Percentiles rank a stretch among this genome's conserved stretches.
Evolutionary conservation across 306 rosid genomes (phyloP).

Genomic region (Corylus heterophylla): DNA sequence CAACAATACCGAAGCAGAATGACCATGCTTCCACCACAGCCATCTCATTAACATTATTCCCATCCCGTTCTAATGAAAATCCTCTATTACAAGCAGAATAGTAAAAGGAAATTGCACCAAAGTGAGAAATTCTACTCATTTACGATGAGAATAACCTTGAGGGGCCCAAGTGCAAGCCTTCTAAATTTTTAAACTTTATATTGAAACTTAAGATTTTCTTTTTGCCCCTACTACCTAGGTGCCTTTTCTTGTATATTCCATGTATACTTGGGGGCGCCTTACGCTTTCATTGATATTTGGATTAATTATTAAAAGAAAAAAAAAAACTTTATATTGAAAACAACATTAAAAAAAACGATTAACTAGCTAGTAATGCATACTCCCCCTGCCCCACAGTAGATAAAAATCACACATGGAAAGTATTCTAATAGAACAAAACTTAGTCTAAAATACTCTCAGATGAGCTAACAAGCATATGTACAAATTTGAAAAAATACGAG

Average conservation of each 20-base stretch:
- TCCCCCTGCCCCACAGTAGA: background rate
- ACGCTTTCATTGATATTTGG: no score
- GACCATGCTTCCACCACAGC: background rate
- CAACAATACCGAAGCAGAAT: background rate
- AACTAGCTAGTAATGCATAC: background rate
- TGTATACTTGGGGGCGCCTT: no score
- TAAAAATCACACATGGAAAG: background rate
- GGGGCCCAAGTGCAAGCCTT: background rate
- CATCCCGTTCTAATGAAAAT: no score
- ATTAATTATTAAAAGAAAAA: no score
- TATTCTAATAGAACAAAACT: no score
- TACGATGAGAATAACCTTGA: background rate
- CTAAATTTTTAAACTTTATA: no score
- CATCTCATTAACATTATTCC: background rate
- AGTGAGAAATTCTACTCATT: background rate
- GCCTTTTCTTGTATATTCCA: no score
- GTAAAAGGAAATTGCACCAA: background rate
- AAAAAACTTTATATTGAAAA: background rate
- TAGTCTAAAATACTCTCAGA: background rate
- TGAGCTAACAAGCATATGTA: background rate
- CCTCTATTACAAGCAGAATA: background rate
- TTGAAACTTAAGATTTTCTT: no score
- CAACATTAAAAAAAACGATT: background rate
- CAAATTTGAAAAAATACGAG: no score
- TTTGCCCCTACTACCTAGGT: no score